These are phyloP conservation scores for Naganishia albida DNA, from an alignment of 1,284 basidiomycete genomes.

Conservation along the genomic window DNA sequence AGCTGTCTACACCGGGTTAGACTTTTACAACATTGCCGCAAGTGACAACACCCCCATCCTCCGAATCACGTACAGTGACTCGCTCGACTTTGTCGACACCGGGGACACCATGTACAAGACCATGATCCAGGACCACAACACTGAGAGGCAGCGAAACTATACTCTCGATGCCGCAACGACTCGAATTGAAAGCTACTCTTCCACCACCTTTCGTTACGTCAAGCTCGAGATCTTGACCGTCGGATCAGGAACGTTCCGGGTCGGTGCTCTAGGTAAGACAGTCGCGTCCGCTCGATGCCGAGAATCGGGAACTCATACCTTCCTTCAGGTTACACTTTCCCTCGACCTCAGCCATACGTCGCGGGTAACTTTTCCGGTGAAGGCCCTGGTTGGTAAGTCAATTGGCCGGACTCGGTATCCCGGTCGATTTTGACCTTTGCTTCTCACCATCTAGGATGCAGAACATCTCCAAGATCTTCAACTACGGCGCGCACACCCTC, in stretches of 20 bases:
- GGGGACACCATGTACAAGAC: conserved; percentile 13
- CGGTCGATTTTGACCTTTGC: neutral
- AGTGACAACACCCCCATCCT: conserved; percentile 6
- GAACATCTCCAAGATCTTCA: conserved; percentile 23
- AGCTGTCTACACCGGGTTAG: conserved; percentile 8
- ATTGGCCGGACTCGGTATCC: too few species aligned
- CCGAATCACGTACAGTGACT: conserved; percentile 15
- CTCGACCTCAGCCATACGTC: conserved; percentile 13
- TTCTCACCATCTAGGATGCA: conserved; percentile 5
- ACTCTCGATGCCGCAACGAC: conserved; percentile 15
- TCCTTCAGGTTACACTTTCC: conserved; percentile 11
- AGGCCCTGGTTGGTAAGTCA: conserved; percentile 1
- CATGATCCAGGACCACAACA: conserved; percentile 19
- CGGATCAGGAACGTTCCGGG: conserved; percentile 11
- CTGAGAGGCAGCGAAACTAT: conserved; percentile 12
- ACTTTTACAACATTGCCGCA: conserved; percentile 15
- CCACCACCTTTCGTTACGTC: conserved; percentile 10
- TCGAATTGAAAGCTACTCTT: conserved; percentile 12
- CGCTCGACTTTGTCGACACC: conserved; percentile 10
- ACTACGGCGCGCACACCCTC: conserved; percentile 9
- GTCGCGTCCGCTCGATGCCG: too few species aligned
- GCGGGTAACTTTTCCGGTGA: conserved; percentile 16
- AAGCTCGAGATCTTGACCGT: conserved; percentile 14
- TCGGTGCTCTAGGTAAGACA: conserved; percentile 5
- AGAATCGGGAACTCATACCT: too few species aligned